Conservation (phyloP, 2,329 filamentous ascomycete genomes). For the Verticillium nonalfalfae region DNA sequence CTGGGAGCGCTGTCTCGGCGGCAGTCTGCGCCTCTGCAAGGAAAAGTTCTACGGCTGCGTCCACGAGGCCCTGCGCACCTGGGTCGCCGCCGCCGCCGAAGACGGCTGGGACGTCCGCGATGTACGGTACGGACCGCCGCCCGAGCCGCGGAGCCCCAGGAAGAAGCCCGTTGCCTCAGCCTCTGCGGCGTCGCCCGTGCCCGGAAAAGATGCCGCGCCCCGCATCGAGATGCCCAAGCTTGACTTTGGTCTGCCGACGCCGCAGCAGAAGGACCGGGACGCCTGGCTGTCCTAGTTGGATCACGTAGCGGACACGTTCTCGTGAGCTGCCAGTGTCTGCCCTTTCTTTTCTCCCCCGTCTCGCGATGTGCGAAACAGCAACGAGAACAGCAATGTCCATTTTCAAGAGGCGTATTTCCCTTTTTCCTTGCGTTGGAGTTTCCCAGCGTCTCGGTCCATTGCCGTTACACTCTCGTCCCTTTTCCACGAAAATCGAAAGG, state of each 20-base stretch:
- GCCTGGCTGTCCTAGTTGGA: constrained; percentile 15
- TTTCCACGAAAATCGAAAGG: background rate
- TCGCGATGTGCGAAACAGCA: background rate
- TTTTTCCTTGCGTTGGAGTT: constrained; percentile 1
- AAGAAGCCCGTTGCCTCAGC: constrained; percentile 31
- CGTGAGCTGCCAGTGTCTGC: background rate
- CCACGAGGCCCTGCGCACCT: constrained; percentile 81
- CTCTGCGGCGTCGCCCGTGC: constrained; percentile 15
- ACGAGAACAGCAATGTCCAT: background rate
- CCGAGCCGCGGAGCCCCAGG: constrained; percentile 36
- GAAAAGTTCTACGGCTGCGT: constrained; percentile 95
- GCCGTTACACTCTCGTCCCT: constrained; percentile 12
- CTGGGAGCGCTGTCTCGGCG: constrained; percentile 85
- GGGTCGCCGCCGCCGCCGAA: constrained; percentile 80
- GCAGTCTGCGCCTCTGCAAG: constrained; percentile 83
- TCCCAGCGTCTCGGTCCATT: constrained; percentile 2
- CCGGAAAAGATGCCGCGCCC: constrained; percentile 47
- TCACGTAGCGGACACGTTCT: background rate
- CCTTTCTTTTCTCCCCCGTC: background rate
- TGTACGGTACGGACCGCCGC: constrained; percentile 66
- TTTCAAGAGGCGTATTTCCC: constrained; percentile 1
- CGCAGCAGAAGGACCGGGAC: constrained; percentile 20
- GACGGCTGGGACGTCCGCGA: constrained; percentile 83
- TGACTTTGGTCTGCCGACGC: constrained; percentile 36
- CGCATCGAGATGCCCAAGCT: constrained; percentile 56